Evolutionary conservation across 2,329 filamentous ascomycete species (phyloP).

Genomic region (Claviceps fusiformis): DNA sequence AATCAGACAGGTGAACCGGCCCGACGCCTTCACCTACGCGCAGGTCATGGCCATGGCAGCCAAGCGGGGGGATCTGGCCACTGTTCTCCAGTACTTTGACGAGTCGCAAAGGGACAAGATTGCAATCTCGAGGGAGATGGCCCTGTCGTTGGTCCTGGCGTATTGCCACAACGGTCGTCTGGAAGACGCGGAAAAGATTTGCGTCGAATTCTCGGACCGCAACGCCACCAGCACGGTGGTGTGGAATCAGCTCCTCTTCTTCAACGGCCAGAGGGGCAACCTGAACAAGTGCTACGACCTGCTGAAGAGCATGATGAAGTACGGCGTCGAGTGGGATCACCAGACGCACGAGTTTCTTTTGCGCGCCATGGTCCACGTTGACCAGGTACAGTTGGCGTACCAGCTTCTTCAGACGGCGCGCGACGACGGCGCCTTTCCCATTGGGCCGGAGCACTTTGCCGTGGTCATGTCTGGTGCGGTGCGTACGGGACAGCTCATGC

Average conservation of each 20-base stretch:
- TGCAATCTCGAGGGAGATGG: slow-evolving; percentile 40
- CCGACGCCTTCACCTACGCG: slow-evolving; percentile 53
- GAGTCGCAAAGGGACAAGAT: slow-evolving; percentile 43
- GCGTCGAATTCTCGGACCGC: slow-evolving; percentile 36
- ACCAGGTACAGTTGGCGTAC: slow-evolving; percentile 36
- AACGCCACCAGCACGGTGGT: slow-evolving; percentile 43
- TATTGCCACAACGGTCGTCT: slow-evolving; percentile 36
- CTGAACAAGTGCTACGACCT: slow-evolving; percentile 34
- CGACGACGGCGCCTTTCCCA: slow-evolving; percentile 29
- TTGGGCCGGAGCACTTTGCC: slow-evolving; percentile 35
- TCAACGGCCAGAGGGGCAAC: slow-evolving; percentile 50
- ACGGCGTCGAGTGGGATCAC: slow-evolving; percentile 32
- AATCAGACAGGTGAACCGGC: slow-evolving; percentile 35
- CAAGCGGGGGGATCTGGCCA: slow-evolving; percentile 57
- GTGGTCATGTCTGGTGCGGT: slow-evolving; percentile 40
- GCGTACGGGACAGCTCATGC: slow-evolving; percentile 27
- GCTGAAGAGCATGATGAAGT: slow-evolving; percentile 34
- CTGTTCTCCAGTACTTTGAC: slow-evolving; percentile 50
- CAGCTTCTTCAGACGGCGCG: slow-evolving; percentile 31
- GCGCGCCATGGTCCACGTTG: slow-evolving; percentile 32
- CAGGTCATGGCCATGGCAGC: slow-evolving; percentile 63
- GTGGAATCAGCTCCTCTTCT: slow-evolving; percentile 67
- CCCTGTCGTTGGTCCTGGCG: slow-evolving; percentile 52
- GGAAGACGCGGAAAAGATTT: slow-evolving; percentile 24
- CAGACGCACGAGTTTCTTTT: slow-evolving; percentile 38